Conservation (phyloP, 805 yeast species). For the Ogataea haglerorum region DNA sequence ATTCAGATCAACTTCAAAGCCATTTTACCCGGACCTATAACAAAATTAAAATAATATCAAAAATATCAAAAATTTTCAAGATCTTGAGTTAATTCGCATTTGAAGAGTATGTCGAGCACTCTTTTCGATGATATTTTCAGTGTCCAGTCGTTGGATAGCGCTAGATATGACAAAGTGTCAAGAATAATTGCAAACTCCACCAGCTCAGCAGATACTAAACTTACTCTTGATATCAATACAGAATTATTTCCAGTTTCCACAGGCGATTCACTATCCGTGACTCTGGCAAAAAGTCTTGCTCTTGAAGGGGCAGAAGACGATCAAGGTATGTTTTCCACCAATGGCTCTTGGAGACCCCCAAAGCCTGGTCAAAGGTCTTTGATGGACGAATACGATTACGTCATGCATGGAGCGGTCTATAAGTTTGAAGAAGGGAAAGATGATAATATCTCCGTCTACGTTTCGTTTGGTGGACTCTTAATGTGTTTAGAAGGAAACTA, state of each 20-base stretch:
- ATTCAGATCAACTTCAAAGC: background rate
- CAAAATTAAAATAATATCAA: background rate
- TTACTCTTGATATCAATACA: constrained; percentile 85
- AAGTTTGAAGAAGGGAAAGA: constrained; percentile 82
- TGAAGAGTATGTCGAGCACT: constrained; percentile 54
- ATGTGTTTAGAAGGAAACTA: constrained; percentile 94
- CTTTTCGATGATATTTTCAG: constrained; percentile 92
- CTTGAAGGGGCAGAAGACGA: constrained; percentile 46
- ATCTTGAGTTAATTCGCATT: background rate
- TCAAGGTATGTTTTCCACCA: constrained; percentile 45
- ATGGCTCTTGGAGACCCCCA: constrained; percentile 79
- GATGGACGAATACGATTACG: constrained; percentile 97
- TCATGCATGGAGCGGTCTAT: constrained; percentile 97
- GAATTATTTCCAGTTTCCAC: constrained; percentile 83
- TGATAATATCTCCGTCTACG: constrained; percentile 79
- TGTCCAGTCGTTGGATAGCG: constrained; percentile 78
- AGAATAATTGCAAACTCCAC: constrained; percentile 87
- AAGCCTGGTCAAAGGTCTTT: constrained; percentile 77
- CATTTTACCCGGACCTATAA: constrained; percentile 8
- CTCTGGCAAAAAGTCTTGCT: constrained; percentile 73
- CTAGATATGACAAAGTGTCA: constrained; percentile 86
- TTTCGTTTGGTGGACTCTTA: constrained; percentile 92
- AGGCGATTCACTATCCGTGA: constrained; percentile 78
- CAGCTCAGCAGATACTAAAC: constrained; percentile 71
- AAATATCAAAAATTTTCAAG: constrained; percentile 6